Conservation (phyloP, 2,329 filamentous ascomycete species). For the Sclerotinia sclerotiorum region DNA sequence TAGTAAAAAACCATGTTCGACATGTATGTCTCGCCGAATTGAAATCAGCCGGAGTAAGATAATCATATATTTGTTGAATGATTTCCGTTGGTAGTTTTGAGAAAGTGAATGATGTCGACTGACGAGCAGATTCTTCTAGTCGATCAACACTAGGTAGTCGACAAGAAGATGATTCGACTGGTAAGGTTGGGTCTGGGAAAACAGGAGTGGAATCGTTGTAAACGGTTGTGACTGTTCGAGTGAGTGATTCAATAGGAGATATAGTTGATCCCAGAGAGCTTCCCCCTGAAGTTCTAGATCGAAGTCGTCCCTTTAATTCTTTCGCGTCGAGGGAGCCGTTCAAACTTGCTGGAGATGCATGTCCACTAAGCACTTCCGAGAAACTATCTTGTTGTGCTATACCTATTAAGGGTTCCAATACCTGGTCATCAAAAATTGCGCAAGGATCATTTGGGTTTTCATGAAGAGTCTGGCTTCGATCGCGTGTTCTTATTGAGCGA, state of each 20-base stretch:
- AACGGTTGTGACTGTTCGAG: slow-evolving; percentile 22
- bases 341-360: slow-evolving; percentile 7
- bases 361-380: slow-evolving; percentile 32
- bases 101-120: slow-evolving; percentile 23
- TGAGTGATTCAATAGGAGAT: slow-evolving; percentile 12
- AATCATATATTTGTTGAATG: slow-evolving; percentile 42
- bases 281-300: neutral
- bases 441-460: slow-evolving; percentile 36
- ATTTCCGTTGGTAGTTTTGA: slow-evolving; percentile 42
- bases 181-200: slow-evolving; percentile 25
- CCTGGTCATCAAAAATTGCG: slow-evolving; percentile 36
- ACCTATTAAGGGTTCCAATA: slow-evolving; percentile 38
- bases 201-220: slow-evolving; percentile 27
- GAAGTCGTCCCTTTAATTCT: slow-evolving; percentile 7
- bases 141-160: slow-evolving; percentile 21
- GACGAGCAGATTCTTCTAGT: slow-evolving; percentile 27
- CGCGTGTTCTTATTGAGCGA: slow-evolving; percentile 31
- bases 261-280: slow-evolving; percentile 11
- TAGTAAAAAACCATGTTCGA: slow-evolving; percentile 58
- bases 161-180: slow-evolving; percentile 14
- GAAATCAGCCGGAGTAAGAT: slow-evolving; percentile 48
- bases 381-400: slow-evolving; percentile 32
- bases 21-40: slow-evolving; percentile 61
- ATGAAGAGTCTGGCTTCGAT: slow-evolving; percentile 37
- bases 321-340: slow-evolving; percentile 2